Conservation (phyloP, 2,329 filamentous ascomycete genomes). For the Pseudogymnoascus sp. region DNA sequence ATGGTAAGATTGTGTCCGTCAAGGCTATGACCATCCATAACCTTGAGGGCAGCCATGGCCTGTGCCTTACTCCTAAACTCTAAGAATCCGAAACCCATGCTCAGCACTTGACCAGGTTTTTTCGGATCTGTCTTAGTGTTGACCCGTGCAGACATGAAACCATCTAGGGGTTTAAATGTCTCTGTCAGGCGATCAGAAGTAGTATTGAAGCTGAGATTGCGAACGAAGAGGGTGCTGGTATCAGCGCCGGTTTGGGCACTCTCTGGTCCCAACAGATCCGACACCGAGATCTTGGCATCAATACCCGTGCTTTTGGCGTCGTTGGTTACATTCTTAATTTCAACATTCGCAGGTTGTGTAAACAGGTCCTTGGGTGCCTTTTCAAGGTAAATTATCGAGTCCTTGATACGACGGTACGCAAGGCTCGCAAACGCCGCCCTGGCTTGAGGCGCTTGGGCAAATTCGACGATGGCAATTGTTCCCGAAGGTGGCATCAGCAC, state of each 20-base stretch:
- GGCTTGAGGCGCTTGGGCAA: constrained; percentile 68
- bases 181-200: constrained; percentile 68
- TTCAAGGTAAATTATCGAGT: constrained; percentile 85
- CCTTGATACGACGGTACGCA: constrained; percentile 84
- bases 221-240: constrained; percentile 80
- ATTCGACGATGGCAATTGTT: constrained; percentile 91
- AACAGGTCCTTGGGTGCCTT: constrained; percentile 86
- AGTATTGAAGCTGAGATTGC: constrained; percentile 89
- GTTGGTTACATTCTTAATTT: constrained; percentile 11
- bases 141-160: constrained; percentile 81
- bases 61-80: constrained; percentile 74
- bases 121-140: constrained; percentile 95
- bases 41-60: constrained; percentile 69
- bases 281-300: constrained; percentile 53
- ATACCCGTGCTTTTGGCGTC: constrained; percentile 15
- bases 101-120: constrained; percentile 75
- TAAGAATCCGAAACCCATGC: constrained; percentile 95
- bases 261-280: constrained; percentile 58
- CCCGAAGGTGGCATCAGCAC: constrained; percentile 89
- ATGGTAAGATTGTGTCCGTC: constrained; percentile 81
- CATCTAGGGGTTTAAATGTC: constrained; percentile 72
- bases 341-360: constrained; percentile 17
- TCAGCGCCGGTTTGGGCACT: constrained; percentile 47
- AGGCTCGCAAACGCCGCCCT: constrained; percentile 76
- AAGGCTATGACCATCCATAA: constrained; percentile 85